Evolutionary conservation across 2,329 filamentous ascomycete species (phyloP), one percentile per base, ranked within the genome.

Genomic region (Trichoderma koningii): DNA sequence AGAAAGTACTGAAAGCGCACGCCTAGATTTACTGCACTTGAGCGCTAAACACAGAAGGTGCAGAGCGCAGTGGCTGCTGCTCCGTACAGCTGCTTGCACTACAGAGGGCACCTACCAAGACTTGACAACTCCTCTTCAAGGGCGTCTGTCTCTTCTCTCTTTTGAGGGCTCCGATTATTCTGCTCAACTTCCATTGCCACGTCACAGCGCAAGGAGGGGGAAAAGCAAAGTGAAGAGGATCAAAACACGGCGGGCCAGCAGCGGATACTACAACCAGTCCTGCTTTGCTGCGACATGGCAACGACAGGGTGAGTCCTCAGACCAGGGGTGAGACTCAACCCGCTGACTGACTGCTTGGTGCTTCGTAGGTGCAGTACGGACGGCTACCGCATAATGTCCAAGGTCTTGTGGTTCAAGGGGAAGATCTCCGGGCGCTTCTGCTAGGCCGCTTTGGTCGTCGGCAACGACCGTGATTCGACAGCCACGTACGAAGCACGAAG

Each of bases 401-500:
- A 60, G 56, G 56, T 63, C 60, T 63, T 63, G 60, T 63, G 57
- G 60, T 47, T 53, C 57, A 55, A 53, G 51, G 51, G 59, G 57
- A 63, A 66, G 65, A 66, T 66, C 65, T 66, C 65, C 64, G 65
- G 65, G 65, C 65, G 65, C 60, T 57, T 65, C 61, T 66, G 65
- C 65, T 66, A 65, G 62, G 62, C 65, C 65, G 65, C 53, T 65
- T 66, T 55, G n/a, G 51, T 65, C 57, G 65, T 56, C 53, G 65
- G 62, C 48, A 65, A 45, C 55, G 48, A 51, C 26, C 51, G 56
- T 66, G 65, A 66, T 66, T 66, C 61, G 61, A 64, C 65, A 41
- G 65, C 48, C 62, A 28, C 34, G 44, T 42, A 52, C 47, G 53
- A 47, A 53, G 55, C 38, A 64, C 53, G 55, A 60, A 38, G 30